Base-by-base conservation (phyloP, 2,329 filamentous ascomycete species). In the Tympanopsis confertula region DNA sequence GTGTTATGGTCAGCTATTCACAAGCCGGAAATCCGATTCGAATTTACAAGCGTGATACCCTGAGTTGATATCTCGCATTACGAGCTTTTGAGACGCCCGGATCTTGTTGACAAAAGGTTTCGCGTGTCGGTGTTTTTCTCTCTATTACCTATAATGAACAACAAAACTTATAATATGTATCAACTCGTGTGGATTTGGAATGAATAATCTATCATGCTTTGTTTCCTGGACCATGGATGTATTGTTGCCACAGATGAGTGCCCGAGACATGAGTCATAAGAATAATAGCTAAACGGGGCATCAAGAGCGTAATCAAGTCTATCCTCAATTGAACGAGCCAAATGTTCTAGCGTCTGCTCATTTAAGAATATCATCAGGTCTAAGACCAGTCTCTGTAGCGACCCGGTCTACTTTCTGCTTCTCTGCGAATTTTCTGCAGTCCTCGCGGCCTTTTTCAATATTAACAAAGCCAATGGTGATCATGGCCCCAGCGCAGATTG, bases 381-480 rank as follows among this genome's bases (percentile, higher is more conserved):
- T 45, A n/a, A 49, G 19, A 19, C 51, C 47, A 5, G 45, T 47
- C 37, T 58, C 50, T 13, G 44, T 49, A 19, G 44, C 41, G 5
- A 54, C 47, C 13, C 51, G 47, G 29, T 49, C 40, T 3, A 54
- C 36, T 28, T 55, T 59, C 5, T 54, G 49, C 22, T 51, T 47
- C 39, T 61, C 53, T 7, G 51, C 54, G 42, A 61, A 63, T 29
- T 44, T 48, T 14, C 56, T 50, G 26, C 52, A 53, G 39, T 63
- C 57, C 30, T 56, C 53, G 14, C 59, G 53, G 2, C 58, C 60
- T 29, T 61, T 61, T 19, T 62, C 56, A 18, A 63, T 41, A 44
- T 62, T 52, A 20, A 63, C 54, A 30, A 62, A 61, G 20, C 47
- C 52, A 26, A 63, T 61, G 1, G 51, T 48, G 15, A 62, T 51